Conservation (phyloP, 805 yeast species). For the Monosporozyma yasuniensis region DNA sequence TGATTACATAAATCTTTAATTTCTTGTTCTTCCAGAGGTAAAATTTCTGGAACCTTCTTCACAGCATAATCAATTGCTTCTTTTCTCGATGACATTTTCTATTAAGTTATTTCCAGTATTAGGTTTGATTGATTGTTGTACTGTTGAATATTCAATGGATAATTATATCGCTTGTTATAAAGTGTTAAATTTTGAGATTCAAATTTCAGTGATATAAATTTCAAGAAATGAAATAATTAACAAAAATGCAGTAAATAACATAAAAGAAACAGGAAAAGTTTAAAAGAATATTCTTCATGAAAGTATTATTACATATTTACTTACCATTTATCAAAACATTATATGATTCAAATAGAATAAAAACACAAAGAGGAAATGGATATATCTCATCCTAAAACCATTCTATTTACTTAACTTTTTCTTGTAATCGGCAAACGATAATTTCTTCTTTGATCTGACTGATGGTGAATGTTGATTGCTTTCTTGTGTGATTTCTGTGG, state of each 20-base stretch:
- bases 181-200: not conserved
- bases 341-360: not conserved
- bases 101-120: not conserved
- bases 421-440: constrained; percentile 32
- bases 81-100: not conserved
- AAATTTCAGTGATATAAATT: not conserved
- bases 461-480: not conserved
- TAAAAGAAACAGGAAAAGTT: not conserved
- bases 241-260: not conserved
- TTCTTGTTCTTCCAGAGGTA: constrained; percentile 26
- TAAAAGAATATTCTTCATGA: not conserved
- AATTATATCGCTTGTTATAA: not conserved
- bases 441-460: constrained; percentile 20
- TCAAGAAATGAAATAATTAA: not conserved
- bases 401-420: constrained; percentile 18
- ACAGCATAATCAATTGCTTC: constrained; percentile 26
- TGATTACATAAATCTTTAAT: constrained; percentile 23
- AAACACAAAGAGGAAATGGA: too few relatives aligned
- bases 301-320: not conserved
- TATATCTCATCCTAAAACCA: not conserved
- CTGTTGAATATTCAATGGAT: not conserved
- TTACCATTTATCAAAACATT: not conserved
- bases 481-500: not conserved
- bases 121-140: not conserved
- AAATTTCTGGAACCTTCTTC: constrained; percentile 22